phyloP scores from a whole-genome alignment of 805 yeast species.

The Candida ficus region DNA sequence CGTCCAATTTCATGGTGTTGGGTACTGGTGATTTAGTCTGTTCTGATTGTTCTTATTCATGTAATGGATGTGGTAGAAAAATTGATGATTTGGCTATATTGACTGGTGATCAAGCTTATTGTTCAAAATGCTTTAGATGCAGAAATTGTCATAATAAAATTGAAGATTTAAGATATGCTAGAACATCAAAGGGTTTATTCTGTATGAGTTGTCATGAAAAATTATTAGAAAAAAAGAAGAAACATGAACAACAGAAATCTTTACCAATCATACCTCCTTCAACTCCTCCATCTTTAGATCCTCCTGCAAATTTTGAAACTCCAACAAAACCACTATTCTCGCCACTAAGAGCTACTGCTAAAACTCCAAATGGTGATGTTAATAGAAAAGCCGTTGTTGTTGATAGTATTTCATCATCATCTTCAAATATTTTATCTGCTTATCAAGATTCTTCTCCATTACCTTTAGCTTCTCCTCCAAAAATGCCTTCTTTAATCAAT shows the following conservation, averaged over 20 bases:
- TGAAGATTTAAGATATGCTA: constrained; percentile 84
- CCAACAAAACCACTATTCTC: constrained; percentile 14
- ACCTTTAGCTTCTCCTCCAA: constrained; percentile 16
- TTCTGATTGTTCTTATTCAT: constrained; percentile 85
- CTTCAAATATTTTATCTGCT: constrained; percentile 21
- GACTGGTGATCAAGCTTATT: constrained; percentile 93
- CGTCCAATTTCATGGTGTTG: constrained; percentile 82
- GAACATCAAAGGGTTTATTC: constrained; percentile 87
- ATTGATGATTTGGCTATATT: constrained; percentile 91
- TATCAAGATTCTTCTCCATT: constrained; percentile 21
- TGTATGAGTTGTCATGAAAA: constrained; percentile 91
- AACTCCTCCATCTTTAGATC: neutral
- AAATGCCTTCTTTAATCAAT: constrained; percentile 5
- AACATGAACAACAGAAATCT: constrained; percentile 36
- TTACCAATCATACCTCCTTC: constrained; percentile 20
- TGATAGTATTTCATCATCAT: constrained; percentile 19
- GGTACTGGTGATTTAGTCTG: constrained; percentile 93
- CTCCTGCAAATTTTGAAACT: constrained; percentile 13
- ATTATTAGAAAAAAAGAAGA: constrained; percentile 68
- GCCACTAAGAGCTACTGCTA: constrained; percentile 14
- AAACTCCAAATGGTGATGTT: constrained; percentile 18
- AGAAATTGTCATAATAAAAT: constrained; percentile 81
- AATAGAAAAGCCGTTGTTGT: constrained; percentile 24
- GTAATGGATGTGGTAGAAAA: constrained; percentile 78
- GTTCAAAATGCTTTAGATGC: constrained; percentile 86